Evolutionary conservation across 306 rosid genomes (phyloP).

Genomic region (Medicago ruthenica): DNA sequence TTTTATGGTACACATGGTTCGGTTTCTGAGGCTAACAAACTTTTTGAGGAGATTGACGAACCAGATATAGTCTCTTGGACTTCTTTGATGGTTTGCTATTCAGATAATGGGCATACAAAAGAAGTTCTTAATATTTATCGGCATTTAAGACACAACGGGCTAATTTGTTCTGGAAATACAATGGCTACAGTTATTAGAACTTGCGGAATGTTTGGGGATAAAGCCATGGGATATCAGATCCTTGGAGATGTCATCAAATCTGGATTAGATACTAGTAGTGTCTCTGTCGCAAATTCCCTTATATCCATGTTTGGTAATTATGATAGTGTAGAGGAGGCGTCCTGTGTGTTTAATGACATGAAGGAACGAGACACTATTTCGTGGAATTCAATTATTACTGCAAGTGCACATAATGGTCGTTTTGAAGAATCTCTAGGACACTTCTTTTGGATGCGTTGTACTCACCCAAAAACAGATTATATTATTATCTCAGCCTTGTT

Average conservation of each 20-base stretch:
- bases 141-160: conserved; percentile 53
- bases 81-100: conserved; percentile 80
- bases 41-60: conserved; percentile 78
- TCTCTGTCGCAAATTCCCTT: conserved; percentile 82
- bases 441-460: conserved; percentile 64
- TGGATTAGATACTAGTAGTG: conserved; percentile 61
- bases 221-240: conserved; percentile 67
- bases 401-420: conserved; percentile 61
- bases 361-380: conserved; percentile 76
- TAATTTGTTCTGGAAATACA: conserved; percentile 71
- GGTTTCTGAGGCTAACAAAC: conserved; percentile 54
- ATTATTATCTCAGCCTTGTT: conserved; percentile 70
- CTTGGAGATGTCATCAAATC: conserved; percentile 71
- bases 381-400: conserved; percentile 90
- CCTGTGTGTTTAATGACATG: conserved; percentile 72
- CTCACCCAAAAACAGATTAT: conserved; percentile 54
- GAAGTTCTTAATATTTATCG: conserved; percentile 63
- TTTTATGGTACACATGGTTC: conserved; percentile 66
- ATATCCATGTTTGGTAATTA: conserved; percentile 76
- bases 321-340: conserved; percentile 62
- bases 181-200: conserved; percentile 66
- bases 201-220: conserved; percentile 77
- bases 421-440: conserved; percentile 65
- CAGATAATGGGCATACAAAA: conserved; percentile 55
- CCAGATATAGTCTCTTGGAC: conserved; percentile 94